These are phyloP conservation scores for Lecanicillium sp. DNA, from an alignment of 2,329 filamentous ascomycete species.

Conservation along the genomic window DNA sequence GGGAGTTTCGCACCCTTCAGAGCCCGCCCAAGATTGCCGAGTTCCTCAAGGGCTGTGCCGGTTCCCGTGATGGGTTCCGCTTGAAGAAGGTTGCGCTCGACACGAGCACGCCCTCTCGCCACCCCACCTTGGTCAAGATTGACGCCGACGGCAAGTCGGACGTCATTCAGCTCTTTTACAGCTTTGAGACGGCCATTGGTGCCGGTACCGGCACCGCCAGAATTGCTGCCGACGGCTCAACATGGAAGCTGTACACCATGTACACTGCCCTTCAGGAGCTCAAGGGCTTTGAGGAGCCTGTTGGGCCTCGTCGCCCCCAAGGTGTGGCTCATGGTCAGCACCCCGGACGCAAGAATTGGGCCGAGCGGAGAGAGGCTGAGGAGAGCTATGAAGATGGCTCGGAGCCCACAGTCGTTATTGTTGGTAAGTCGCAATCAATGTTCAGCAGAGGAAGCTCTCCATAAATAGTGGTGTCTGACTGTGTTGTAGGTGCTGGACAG, in stretches of 20 bases:
- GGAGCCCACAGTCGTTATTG: constrained; percentile 13
- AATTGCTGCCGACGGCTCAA: constrained; percentile 8
- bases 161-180: constrained; percentile 13
- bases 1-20: constrained; percentile 41
- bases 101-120: neutral
- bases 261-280: constrained; percentile 46
- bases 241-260: constrained; percentile 51
- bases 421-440: constrained; percentile 13
- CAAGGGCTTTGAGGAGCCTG: constrained; percentile 38
- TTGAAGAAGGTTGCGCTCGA: constrained; percentile 4
- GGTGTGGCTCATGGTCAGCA: constrained; percentile 36
- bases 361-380: constrained; percentile 10
- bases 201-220: constrained; percentile 12
- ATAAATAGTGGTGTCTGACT: neutral
- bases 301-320: constrained; percentile 33
- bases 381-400: constrained; percentile 9
- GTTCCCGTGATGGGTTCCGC: constrained; percentile 4
- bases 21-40: constrained; percentile 1
- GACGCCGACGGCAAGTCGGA: constrained; percentile 9
- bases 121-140: constrained; percentile 4
- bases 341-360: constrained; percentile 15
- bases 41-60: constrained; percentile 7
- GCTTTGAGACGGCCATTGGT: constrained; percentile 11
- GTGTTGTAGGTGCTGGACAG: constrained; percentile 38
- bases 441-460: neutral